Evolutionary conservation across 768 basidiomycete genomes (phyloP).

Genomic region (Fistulinella prunicolor): DNA sequence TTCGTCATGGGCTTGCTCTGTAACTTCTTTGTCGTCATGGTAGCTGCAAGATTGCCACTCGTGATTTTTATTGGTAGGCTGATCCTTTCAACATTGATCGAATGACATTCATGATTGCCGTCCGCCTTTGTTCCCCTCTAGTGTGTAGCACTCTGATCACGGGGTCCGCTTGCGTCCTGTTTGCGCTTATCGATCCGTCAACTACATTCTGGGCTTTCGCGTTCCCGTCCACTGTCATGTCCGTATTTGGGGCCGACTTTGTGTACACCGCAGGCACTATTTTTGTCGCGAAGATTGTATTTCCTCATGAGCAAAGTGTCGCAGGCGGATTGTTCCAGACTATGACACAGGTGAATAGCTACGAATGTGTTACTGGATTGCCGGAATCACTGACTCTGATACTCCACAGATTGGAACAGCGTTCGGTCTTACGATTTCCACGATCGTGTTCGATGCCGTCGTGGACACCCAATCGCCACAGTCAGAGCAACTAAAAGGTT

Average conservation of each 20-base stretch:
- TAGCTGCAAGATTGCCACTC: slow-evolving; percentile 54
- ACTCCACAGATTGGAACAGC: slow-evolving; percentile 56
- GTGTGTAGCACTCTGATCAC: slow-evolving; percentile 59
- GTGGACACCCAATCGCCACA: slow-evolving; percentile 14
- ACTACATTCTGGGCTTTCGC: slow-evolving; percentile 71
- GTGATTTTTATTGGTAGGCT: slow-evolving; percentile 53
- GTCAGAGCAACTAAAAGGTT: slow-evolving; percentile 47
- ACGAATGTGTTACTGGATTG: not conserved
- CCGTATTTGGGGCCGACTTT: slow-evolving; percentile 77
- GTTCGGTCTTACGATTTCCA: slow-evolving; percentile 67
- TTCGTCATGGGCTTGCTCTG: slow-evolving; percentile 59
- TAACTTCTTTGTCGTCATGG: slow-evolving; percentile 61
- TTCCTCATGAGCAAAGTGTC: slow-evolving; percentile 70
- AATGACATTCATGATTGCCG: not conserved
- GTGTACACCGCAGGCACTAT: slow-evolving; percentile 71
- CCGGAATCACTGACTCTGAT: not conserved
- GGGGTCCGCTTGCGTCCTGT: slow-evolving; percentile 54
- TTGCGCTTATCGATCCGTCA: slow-evolving; percentile 60
- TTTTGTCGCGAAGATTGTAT: slow-evolving; percentile 66
- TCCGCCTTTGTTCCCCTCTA: slow-evolving; percentile 16
- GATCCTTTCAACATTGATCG: too few species aligned
- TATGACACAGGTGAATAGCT: slow-evolving; percentile 57
- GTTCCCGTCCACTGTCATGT: slow-evolving; percentile 62
- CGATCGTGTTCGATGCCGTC: slow-evolving; percentile 66
- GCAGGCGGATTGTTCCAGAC: slow-evolving; percentile 78